Base-by-base conservation (phyloP, 2,329 filamentous ascomycete genomes). In the Botryosphaeria dothidea region DNA sequence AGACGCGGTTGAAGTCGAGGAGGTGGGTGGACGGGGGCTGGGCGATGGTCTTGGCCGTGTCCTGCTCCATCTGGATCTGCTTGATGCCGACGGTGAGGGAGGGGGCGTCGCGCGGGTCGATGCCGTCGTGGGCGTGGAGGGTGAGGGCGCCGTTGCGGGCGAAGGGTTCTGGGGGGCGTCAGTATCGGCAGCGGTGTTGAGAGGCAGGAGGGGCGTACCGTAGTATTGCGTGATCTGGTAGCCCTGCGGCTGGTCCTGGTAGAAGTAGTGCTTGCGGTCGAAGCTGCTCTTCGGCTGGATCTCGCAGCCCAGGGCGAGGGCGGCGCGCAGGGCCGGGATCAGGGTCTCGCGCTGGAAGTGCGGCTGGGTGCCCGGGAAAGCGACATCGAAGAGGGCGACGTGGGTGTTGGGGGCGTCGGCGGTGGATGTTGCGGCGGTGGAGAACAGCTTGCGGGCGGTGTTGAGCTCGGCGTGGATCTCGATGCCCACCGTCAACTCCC, bases 211-310 rank as follows among this genome's bases (percentile, higher is more conserved):
- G 31, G 25, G 49, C 67, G 25, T 73, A 82, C 84, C 83, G 76
- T 98, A 97, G 80, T 94, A 98, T 75, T 99, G 95, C 1, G 95
- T 99, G 68, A 99, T 96, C 77, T 99, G 95, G 77, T 99, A 99
- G 0, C 95, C 95, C 0, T 92, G 86, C 0, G 95, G 95, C 78
- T 99, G 95, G 77, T 99, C 95, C 86, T 95, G 96, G 82, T 97
- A 97, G 78, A 99, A 98, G 79, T 99, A 99, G 78, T 99, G 95
- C 77, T 99, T 99, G 68, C 95, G 86, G 78, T 99, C 95, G 79
- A 97, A 99, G 62, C 87, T 87, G 77, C 93, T 97, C 70, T 86
- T 84, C 1, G 79, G 82, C 74, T 96, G 90, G 61, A 98, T 85
- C 1, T 88, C 80, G 77, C 95, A 98, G 65, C 90, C 86, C 49